A percentile compares a stretch with the other conserved stretches of the same genome.
phyloP scores from a whole-genome alignment of 176 grass and related monocot genomes.

The Paspalum notatum region DNA sequence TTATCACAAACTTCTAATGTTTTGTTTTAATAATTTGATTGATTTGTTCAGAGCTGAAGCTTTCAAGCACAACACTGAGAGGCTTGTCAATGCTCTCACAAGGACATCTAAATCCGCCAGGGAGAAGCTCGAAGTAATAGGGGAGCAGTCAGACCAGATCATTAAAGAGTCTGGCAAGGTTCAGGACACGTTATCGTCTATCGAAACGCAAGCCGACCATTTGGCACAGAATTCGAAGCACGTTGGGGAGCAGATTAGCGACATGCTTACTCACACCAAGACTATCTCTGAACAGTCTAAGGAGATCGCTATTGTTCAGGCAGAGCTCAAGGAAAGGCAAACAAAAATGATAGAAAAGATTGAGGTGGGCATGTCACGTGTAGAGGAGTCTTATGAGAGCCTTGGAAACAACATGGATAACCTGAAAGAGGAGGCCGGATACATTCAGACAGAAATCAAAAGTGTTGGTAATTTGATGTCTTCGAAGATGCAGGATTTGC shows the following conservation, averaged over 20 bases:
- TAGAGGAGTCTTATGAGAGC: slow-evolving; percentile 64
- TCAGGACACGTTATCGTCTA: slow-evolving; percentile 59
- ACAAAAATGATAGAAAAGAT: slow-evolving; percentile 64
- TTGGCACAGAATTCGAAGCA: slow-evolving; percentile 46
- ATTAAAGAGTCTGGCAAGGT: slow-evolving; percentile 55
- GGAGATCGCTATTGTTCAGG: slow-evolving; percentile 58
- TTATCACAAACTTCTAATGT: neutral
- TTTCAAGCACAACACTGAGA: slow-evolving; percentile 78
- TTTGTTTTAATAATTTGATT: neutral
- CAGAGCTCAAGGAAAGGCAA: slow-evolving; percentile 59
- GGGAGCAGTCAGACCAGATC: slow-evolving; percentile 58
- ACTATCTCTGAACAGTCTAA: slow-evolving; percentile 54
- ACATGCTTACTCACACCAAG: slow-evolving; percentile 58
- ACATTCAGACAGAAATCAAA: slow-evolving; percentile 64
- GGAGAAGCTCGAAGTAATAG: slow-evolving; percentile 70
- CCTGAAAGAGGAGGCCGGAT: slow-evolving; percentile 54
- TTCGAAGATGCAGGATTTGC: slow-evolving; percentile 69
- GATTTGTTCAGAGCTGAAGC: slow-evolving; percentile 63
- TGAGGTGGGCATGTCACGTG: slow-evolving; percentile 49
- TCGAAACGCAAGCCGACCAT: slow-evolving; percentile 53
- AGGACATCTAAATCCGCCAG: slow-evolving; percentile 63
- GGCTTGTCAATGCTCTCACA: slow-evolving; percentile 69
- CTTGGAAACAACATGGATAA: slow-evolving; percentile 64
- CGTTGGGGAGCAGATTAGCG: slow-evolving; percentile 51
- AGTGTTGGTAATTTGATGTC: slow-evolving; percentile 57